Base-by-base conservation (phyloP, 169 alveolate species). In the Babesia ovata region DNA sequence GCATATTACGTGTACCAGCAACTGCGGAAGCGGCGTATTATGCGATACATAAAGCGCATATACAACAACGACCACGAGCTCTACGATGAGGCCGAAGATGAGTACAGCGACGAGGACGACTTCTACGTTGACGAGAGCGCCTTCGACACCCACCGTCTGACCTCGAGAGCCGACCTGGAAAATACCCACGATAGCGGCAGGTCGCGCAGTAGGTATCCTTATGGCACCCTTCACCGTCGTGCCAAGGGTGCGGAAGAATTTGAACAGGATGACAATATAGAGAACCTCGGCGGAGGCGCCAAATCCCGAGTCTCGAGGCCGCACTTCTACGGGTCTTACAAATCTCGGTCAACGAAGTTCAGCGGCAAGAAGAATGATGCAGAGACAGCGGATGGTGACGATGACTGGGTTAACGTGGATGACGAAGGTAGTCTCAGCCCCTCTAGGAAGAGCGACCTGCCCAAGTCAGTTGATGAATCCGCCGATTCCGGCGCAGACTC, bases 1-100 rank as follows among this genome's bases (percentile, higher is more conserved):
- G 83, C 87, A 70, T 79, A 79, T 42, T 63, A 79, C 48, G 36
- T 63, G n/a, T 79, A 70, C 49, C 63, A 12, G 44, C 54, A 76
- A 10, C n/a, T 45, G n/a, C 19, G 75, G 14, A 70, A 49, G 42
- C 54, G 84, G 28, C 56, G 73, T 8, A 33, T 73, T 11, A 45
- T 73, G 75, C 22, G 54, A 0, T 50, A 61, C 67, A 0, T 73
- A 7, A 73, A 73, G 74, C 59, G 65, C 29, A 50, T 59, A 4
- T 73, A 73, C 66, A 73, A 36, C 53, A 24, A 44, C 26, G 84
- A 73, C 42, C 84, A 73, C 54, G 84, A 59, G 57, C 59, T 73
- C 14, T 73, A 58, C 71, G 33, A 73, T n/a, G 84, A 39, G 11
- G 65, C 22, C 22, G 71, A 67, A 2, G 76, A 67, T 8, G 58